These are phyloP conservation scores for Parafenestella ontariensis DNA, from an alignment of 2,329 filamentous ascomycete genomes.

Conservation along the genomic window DNA sequence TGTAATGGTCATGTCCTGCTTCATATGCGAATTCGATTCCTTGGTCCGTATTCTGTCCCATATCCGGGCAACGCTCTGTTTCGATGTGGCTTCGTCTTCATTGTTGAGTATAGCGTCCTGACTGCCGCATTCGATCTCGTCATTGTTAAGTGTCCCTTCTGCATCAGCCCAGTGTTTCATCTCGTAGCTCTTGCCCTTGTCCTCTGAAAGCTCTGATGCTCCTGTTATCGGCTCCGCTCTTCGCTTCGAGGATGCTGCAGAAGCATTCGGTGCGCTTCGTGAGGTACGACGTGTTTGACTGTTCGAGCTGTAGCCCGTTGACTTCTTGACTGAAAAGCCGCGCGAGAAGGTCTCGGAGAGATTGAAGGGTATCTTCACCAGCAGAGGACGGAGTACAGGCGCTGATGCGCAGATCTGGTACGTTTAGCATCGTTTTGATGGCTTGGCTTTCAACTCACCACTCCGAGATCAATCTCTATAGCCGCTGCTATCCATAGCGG, in stretches of 20 bases:
- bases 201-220: constrained; percentile 16
- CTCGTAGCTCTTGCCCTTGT: constrained; percentile 29
- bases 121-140: constrained; percentile 6
- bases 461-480: constrained; percentile 55
- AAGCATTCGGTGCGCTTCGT: neutral
- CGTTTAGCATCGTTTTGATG: neutral
- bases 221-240: constrained; percentile 18
- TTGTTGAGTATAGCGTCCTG: constrained; percentile 11
- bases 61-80: constrained; percentile 6
- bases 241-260: constrained; percentile 19
- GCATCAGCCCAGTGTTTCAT: constrained; percentile 31
- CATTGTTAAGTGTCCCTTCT: neutral
- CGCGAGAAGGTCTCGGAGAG: constrained; percentile 23
- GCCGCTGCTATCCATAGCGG: constrained; percentile 57
- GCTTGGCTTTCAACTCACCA: constrained; percentile 44
- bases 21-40: neutral
- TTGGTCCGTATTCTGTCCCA: constrained; percentile 20
- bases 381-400: constrained; percentile 39
- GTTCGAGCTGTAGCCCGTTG: constrained; percentile 2
- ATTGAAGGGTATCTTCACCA: constrained; percentile 35
- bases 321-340: constrained; percentile 20
- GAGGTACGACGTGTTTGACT: constrained; percentile 8
- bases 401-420: constrained; percentile 40
- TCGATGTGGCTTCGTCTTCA: neutral
- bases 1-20: constrained; percentile 29